Evolutionary conservation across 306 rosid species (phyloP), one percentile per base, ranked within the genome.

Genomic region (Crataegus laevigata): DNA sequence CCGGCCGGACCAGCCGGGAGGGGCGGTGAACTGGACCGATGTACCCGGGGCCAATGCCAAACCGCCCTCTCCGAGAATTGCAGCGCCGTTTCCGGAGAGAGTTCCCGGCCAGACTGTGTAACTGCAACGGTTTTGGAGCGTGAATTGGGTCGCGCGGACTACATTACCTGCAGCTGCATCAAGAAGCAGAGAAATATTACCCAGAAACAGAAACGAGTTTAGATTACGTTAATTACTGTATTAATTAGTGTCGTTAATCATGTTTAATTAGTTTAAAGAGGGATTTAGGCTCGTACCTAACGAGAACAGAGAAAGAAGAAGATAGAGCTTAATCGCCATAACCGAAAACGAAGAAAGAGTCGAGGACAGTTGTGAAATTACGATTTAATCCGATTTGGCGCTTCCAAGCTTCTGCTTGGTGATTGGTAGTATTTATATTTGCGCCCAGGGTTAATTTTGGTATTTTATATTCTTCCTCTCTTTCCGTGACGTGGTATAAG

Each of bases 1-100:
- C 15, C 98, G 81, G 5, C 98, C 98, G 0, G 98, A 94, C 98
- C 97, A 94, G 0, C 98, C 97, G 0, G 78, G 34, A 2, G 91
- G 93, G 3, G 93, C 96, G 0, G 82, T 82, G 63, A 94, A 70
- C 9, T 81, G 75, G 11, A 73, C 29, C 0, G 88, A 73, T 0
- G 80, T 62, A 0, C 91, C 96, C 0, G 96, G 86, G 0, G 62
- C n/a, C 29, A 94, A 69, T 14, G 77, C 12, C 17, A 91, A 86
- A 19, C 97, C 96, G 1, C 92, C 96, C 2, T 67, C 87, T 9
- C 94, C 97, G 22, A 91, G 91, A 36, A 64, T 1, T 0, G 85
- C 82, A 1, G 72, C 89, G 0, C 93, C 88, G 75, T 86, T 89
- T 17, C 96, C 96, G 2, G 97, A 86, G 64, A 94, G 91, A 0